Evolutionary conservation across 2,329 filamentous ascomycete genomes (phyloP).

Genomic region (Orbilia ellipsospora): DNA sequence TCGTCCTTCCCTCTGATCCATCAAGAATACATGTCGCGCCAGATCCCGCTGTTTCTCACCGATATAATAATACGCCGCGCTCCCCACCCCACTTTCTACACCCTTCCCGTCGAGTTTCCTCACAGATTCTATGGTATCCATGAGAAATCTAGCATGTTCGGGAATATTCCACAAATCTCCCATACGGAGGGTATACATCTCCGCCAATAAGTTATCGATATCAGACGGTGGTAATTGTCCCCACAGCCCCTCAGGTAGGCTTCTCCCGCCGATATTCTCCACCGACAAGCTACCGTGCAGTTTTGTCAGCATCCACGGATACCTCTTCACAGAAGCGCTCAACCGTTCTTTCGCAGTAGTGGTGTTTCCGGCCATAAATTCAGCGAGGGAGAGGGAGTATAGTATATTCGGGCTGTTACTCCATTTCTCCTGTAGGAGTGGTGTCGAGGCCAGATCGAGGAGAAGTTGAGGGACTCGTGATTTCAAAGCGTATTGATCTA

Average conservation of each 20-base stretch:
- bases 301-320: conserved; percentile 85
- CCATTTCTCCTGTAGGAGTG: conserved; percentile 67
- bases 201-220: conserved; percentile 74
- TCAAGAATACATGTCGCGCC: conserved; percentile 81
- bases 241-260: conserved; percentile 79
- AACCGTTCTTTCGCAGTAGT: conserved; percentile 75
- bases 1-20: conserved; percentile 70
- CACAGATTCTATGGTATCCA: conserved; percentile 62
- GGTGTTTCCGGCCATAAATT: conserved; percentile 75
- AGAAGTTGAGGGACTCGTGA: conserved; percentile 81
- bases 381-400: conserved; percentile 80
- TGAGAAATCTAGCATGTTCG: conserved; percentile 75
- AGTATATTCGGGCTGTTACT: conserved; percentile 74
- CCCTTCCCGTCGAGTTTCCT: conserved; percentile 63
- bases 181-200: conserved; percentile 78
- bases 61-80: conserved; percentile 64
- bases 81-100: conserved; percentile 62
- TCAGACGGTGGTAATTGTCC: conserved; percentile 75
- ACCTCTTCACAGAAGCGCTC: conserved; percentile 73
- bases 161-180: conserved; percentile 89
- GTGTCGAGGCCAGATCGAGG: conserved; percentile 72
- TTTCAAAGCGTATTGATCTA: conserved; percentile 86
- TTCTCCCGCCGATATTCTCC: conserved; percentile 70
- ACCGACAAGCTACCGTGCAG: conserved; percentile 77
- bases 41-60: conserved; percentile 67